A percentile compares a stretch with the other conserved stretches of the same genome.
These are phyloP conservation scores for Ceratocystis papillata DNA, from an alignment of 2,329 filamentous ascomycete species.

Conservation along the genomic window DNA sequence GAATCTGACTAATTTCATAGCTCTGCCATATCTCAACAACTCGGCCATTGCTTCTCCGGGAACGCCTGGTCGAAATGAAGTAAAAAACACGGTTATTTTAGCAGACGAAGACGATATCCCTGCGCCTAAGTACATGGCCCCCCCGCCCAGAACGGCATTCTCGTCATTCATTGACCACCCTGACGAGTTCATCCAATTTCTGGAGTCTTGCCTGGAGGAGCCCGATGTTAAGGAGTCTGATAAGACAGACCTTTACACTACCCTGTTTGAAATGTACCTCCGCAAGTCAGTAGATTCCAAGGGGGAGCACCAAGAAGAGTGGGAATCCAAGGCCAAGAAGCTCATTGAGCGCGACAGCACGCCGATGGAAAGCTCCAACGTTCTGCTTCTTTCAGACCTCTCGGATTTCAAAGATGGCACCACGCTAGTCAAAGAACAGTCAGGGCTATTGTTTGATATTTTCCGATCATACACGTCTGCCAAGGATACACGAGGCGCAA, in stretches of 20 bases:
- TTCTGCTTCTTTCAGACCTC: conserved; percentile 82
- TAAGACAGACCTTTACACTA: conserved; percentile 80
- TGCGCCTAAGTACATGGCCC: conserved; percentile 57
- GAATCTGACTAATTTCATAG: conserved; percentile 72
- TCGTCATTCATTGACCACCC: conserved; percentile 94
- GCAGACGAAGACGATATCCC: conserved; percentile 39
- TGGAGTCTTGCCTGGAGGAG: conserved; percentile 75
- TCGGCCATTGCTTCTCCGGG: conserved; percentile 45
- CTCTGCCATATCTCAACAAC: conserved; percentile 72
- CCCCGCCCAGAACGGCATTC: conserved; percentile 79
- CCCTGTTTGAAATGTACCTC: conserved; percentile 95
- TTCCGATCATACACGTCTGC: conserved; percentile 92
- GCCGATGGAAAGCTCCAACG: conserved; percentile 88
- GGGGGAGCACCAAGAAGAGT: conserved; percentile 59
- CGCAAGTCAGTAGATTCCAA: conserved; percentile 72
- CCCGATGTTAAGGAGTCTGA: conserved; percentile 61
- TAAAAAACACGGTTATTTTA: conserved; percentile 38
- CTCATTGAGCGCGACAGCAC: conserved; percentile 72
- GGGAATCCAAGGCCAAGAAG: conserved; percentile 83
- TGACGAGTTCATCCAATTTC: conserved; percentile 79
- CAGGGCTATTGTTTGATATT: conserved; percentile 84
- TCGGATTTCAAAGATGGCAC: conserved; percentile 85
- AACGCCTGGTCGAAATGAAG: conserved; percentile 38
- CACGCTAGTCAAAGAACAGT: conserved; percentile 84
- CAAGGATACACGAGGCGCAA: conserved; percentile 80